A percentile compares a stretch with the other conserved stretches of the same genome.
Evolutionary conservation across 108 stramenopile genomes (phyloP).

Genomic region (Poteriospumella lacustris): DNA sequence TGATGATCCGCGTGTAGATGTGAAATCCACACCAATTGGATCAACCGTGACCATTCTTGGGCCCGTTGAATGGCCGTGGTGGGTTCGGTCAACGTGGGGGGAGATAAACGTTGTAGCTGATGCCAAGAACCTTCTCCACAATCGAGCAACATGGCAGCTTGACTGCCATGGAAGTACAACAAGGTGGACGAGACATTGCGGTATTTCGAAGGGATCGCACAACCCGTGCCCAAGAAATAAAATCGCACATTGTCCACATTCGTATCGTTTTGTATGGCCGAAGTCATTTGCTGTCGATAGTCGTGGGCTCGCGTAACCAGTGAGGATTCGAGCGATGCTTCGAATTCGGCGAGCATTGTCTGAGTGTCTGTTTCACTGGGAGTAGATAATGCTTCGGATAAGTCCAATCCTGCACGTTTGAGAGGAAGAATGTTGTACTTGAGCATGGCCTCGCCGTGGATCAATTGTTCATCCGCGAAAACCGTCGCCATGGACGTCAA

Average conservation of each 20-base stretch:
- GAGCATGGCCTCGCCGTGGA: too few species aligned
- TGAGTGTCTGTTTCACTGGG: background rate
- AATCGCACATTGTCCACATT: background rate
- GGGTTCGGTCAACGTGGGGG: background rate
- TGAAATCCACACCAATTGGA: constrained; percentile 86
- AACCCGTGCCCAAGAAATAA: constrained; percentile 90
- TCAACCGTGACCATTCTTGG: constrained; percentile 25
- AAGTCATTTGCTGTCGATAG: too few species aligned
- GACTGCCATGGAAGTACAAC: constrained; percentile 29
- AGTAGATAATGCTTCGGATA: constrained; percentile 30
- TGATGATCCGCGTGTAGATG: constrained; percentile 98
- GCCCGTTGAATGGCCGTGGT: constrained; percentile 12
- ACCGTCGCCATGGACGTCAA: too few species aligned
- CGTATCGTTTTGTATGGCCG: background rate
- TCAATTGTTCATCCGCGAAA: too few species aligned
- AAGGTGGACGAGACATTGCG: constrained; percentile 88
- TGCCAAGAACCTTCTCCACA: constrained; percentile 88
- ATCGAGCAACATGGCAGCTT: constrained; percentile 71
- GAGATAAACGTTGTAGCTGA: constrained; percentile 56
- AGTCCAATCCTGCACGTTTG: too few species aligned
- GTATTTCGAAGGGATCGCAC: constrained; percentile 92
- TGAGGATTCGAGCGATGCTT: too few species aligned
- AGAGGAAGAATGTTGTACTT: too few species aligned
- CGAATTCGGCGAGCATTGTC: background rate
- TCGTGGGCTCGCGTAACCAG: too few species aligned